A percentile compares a stretch with the other conserved stretches of the same genome.
Evolutionary conservation across 2,329 filamentous ascomycete species (phyloP).

Genomic region (Lecanicillium sp.): DNA sequence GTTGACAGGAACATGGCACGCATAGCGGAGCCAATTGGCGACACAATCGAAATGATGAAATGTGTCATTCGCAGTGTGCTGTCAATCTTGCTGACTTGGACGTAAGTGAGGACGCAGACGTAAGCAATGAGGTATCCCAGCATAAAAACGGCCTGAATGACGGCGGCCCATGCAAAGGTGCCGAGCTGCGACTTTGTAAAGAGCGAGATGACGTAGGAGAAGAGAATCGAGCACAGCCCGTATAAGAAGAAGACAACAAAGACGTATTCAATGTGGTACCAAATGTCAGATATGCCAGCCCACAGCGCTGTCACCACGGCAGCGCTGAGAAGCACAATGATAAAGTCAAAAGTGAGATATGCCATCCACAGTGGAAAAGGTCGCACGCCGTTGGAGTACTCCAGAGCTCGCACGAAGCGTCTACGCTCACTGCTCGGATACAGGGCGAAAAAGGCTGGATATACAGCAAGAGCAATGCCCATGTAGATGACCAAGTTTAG

Average conservation of each 20-base stretch:
- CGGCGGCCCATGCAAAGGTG: conserved; percentile 76
- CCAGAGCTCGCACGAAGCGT: conserved; percentile 69
- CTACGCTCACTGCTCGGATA: conserved; percentile 83
- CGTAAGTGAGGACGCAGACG: conserved; percentile 65
- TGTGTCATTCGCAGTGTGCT: conserved; percentile 58
- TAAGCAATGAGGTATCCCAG: conserved; percentile 65
- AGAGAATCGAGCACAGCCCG: conserved; percentile 65
- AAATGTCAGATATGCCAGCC: conserved; percentile 53
- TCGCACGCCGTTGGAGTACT: conserved; percentile 87
- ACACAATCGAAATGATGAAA: conserved; percentile 64
- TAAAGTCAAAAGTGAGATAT: conserved; percentile 73
- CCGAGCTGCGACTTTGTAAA: conserved; percentile 72
- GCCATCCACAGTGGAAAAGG: conserved; percentile 78
- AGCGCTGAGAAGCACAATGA: conserved; percentile 58
- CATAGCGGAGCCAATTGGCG: conserved; percentile 69
- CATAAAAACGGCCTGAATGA: conserved; percentile 64
- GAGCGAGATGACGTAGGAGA: conserved; percentile 75
- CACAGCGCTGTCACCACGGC: conserved; percentile 63
- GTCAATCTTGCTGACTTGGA: conserved; percentile 62
- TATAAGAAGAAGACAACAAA: conserved; percentile 77
- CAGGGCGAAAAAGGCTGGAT: conserved; percentile 78
- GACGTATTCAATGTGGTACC: conserved; percentile 73
- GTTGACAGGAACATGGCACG: conserved; percentile 68
- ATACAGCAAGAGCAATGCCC: conserved; percentile 66
- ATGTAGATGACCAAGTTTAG: conserved; percentile 78